Conservation (phyloP, 1,284 basidiomycete species). For the Dichomitus squalens region DNA sequence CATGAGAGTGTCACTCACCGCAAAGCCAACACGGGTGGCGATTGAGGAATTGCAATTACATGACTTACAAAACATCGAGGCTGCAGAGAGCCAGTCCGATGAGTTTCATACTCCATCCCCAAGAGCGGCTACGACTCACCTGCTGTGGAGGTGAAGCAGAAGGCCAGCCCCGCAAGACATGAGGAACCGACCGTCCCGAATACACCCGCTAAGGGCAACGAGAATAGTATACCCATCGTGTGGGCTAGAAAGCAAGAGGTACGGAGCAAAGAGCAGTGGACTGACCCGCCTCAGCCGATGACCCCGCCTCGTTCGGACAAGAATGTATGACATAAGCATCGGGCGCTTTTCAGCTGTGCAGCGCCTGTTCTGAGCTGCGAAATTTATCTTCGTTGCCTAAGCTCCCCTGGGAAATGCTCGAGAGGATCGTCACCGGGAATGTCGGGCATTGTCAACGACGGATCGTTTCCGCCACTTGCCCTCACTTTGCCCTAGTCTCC, state of each 20-base stretch:
- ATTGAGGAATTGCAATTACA: conserved; percentile 99
- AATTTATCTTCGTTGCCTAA: too few relatives aligned
- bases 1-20: conserved; percentile 51
- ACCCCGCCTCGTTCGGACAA: not conserved
- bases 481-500: too few relatives aligned
- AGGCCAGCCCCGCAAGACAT: conserved; percentile 79
- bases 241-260: not conserved
- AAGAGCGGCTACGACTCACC: conserved; percentile 42
- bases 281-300: not conserved
- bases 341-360: too few relatives aligned
- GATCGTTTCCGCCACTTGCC: too few relatives aligned
- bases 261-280: not conserved
- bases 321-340: too few relatives aligned
- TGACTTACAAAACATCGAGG: conserved; percentile 97
- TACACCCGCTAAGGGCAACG: conserved; percentile 84
- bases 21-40: conserved; percentile 96
- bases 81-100: conserved; percentile 41
- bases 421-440: too few relatives aligned
- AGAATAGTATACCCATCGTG: conserved; percentile 79
- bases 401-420: too few relatives aligned
- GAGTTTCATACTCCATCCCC: not conserved
- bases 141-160: conserved; percentile 83
- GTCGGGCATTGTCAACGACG: too few relatives aligned
- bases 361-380: too few relatives aligned
- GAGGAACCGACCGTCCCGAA: conserved; percentile 79